A percentile compares a stretch with the other conserved stretches of the same genome.
These are phyloP conservation scores for Stephania japonica DNA, from an alignment of 164 flowering plant species.

Conservation along the genomic window DNA sequence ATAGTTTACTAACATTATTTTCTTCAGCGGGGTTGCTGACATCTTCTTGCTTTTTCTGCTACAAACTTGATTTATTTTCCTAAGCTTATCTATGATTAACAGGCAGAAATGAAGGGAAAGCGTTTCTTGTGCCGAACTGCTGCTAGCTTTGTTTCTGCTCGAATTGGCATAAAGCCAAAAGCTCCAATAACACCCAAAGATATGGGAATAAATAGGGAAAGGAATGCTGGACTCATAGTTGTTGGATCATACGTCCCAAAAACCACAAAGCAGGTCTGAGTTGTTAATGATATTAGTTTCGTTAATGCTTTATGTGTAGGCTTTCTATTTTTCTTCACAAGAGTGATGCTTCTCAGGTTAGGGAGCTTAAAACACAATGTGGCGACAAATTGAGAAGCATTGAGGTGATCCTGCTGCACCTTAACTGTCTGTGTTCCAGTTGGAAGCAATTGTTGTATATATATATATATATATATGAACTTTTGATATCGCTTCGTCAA, in stretches of 20 bases:
- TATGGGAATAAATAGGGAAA: conserved; percentile 52
- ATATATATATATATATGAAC: not conserved
- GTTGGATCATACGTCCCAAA: conserved; percentile 99
- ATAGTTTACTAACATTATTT: conserved; percentile 1
- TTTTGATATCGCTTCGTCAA: not conserved
- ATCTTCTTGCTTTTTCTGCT: not conserved
- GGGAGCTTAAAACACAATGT: conserved; percentile 59
- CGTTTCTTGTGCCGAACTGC: conserved; percentile 93
- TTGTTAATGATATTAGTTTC: conserved; percentile 5
- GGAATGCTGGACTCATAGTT: conserved; percentile 78
- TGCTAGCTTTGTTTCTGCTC: conserved; percentile 97
- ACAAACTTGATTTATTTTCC: not conserved
- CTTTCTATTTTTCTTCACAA: not conserved
- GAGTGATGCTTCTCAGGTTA: conserved; percentile 45
- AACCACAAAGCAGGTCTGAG: conserved; percentile 86
- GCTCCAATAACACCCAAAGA: conserved; percentile 74
- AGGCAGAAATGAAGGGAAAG: conserved; percentile 95
- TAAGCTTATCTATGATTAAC: conserved; percentile 19
- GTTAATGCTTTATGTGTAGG: not conserved
- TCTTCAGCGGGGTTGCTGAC: not conserved
- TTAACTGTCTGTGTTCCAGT: not conserved
- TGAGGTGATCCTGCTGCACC: conserved; percentile 50
- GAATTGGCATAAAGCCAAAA: conserved; percentile 76
- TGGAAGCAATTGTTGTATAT: not conserved
- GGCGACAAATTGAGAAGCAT: conserved; percentile 43